phyloP scores from a whole-genome alignment of 352 stramenopile species.

The Phytophthora meadii region DNA sequence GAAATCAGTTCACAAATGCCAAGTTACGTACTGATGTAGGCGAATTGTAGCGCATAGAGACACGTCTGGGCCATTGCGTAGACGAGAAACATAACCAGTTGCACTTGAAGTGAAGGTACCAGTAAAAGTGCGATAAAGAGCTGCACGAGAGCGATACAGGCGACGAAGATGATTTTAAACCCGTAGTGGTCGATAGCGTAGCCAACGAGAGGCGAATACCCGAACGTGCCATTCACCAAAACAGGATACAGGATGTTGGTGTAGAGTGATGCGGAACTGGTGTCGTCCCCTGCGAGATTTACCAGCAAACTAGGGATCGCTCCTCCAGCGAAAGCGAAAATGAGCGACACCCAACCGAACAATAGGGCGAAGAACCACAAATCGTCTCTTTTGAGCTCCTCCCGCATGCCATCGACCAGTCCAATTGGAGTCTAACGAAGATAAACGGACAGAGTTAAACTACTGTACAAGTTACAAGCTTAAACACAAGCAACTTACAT shows the following conservation, averaged over 20 bases:
- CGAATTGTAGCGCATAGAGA: constrained; percentile 85
- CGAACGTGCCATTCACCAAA: constrained; percentile 83
- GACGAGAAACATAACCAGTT: constrained; percentile 74
- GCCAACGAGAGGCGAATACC: constrained; percentile 76
- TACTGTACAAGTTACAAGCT: background rate
- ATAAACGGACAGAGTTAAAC: background rate
- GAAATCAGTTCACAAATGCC: background rate
- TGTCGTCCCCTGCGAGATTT: constrained; percentile 43
- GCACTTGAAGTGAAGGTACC: constrained; percentile 60
- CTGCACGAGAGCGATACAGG: constrained; percentile 69
- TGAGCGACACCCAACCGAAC: constrained; percentile 85
- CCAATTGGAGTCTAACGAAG: constrained; percentile 55
- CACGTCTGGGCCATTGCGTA: constrained; percentile 81
- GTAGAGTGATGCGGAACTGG: constrained; percentile 47
- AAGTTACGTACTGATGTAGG: constrained; percentile 77
- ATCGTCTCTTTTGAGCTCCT: constrained; percentile 59
- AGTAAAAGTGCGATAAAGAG: constrained; percentile 71
- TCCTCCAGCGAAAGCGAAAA: constrained; percentile 81
- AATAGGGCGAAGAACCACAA: constrained; percentile 83
- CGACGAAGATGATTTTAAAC: constrained; percentile 80
- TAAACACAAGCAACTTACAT: constrained; percentile 35
- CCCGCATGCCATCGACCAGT: constrained; percentile 63
- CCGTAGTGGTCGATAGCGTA: constrained; percentile 82
- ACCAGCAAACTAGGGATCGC: constrained; percentile 76
- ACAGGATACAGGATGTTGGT: constrained; percentile 78